Evolutionary conservation across 2,329 filamentous ascomycete species (phyloP).

Genomic region (Fusarium udum): DNA sequence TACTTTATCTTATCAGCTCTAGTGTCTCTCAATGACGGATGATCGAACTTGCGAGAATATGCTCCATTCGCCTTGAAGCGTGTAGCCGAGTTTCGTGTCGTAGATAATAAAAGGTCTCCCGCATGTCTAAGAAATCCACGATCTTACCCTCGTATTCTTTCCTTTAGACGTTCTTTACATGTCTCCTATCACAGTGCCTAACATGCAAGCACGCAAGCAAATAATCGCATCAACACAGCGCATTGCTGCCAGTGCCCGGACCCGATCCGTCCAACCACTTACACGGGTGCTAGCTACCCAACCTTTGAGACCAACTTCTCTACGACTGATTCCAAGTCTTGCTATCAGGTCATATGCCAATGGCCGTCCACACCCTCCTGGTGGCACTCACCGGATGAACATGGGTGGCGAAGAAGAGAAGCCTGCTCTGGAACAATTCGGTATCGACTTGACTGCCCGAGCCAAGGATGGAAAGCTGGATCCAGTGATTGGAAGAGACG

Average conservation of each 20-base stretch:
- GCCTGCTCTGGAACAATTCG: constrained; percentile 88
- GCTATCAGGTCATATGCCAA: constrained; percentile 68
- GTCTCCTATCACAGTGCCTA: constrained; percentile 23
- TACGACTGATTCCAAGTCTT: constrained; percentile 51
- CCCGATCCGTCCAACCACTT: constrained; percentile 44
- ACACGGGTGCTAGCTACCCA: constrained; percentile 40
- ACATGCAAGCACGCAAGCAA: constrained; percentile 56
- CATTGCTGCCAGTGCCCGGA: constrained; percentile 45
- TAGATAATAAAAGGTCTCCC: constrained; percentile 36
- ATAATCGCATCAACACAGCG: constrained; percentile 52
- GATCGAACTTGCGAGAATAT: constrained; percentile 54
- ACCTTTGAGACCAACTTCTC: constrained; percentile 31
- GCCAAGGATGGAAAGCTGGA: constrained; percentile 92
- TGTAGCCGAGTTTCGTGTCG: constrained; percentile 23
- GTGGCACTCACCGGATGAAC: constrained; percentile 94
- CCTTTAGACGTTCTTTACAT: not conserved
- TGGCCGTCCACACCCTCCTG: constrained; percentile 85
- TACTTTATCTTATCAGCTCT: not conserved
- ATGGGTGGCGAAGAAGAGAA: constrained; percentile 80
- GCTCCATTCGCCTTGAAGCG: constrained; percentile 44
- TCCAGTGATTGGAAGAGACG: constrained; percentile 92
- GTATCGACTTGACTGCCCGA: constrained; percentile 85
- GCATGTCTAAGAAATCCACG: not conserved
- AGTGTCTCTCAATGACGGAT: constrained; percentile 20
- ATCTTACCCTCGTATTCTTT: constrained; percentile 10